Percentiles rank a stretch among this genome's conserved stretches.
Conservation (phyloP, 331 rosid species). For the Malus hybrid region DNA sequence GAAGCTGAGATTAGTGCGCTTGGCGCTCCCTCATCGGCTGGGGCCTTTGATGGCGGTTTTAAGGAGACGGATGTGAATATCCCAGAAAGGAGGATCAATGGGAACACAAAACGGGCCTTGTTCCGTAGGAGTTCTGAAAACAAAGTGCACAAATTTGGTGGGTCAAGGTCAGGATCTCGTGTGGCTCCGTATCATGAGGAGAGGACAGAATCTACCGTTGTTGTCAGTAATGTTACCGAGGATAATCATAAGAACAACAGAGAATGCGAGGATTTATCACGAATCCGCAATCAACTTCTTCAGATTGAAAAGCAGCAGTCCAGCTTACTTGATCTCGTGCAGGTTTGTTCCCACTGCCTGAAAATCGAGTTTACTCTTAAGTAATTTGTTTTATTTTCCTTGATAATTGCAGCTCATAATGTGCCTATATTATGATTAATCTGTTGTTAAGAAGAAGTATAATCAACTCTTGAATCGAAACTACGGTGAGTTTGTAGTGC, state of each 20-base stretch:
- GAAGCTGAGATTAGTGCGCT: slow-evolving; percentile 45
- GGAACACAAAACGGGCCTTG: slow-evolving; percentile 44
- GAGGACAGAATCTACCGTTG: slow-evolving; percentile 32
- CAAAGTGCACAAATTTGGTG: slow-evolving; percentile 45
- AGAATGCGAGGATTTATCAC: slow-evolving; percentile 67
- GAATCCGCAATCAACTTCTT: slow-evolving; percentile 75
- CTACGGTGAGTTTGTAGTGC: neutral
- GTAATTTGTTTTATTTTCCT: neutral
- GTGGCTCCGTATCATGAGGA: slow-evolving; percentile 80
- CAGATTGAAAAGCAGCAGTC: slow-evolving; percentile 96
- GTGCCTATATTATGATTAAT: neutral
- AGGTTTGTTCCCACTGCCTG: slow-evolving; percentile 53
- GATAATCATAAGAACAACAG: slow-evolving; percentile 41
- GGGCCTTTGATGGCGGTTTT: slow-evolving; percentile 24
- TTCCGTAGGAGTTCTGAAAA: slow-evolving; percentile 45
- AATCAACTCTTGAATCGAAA: slow-evolving; percentile 13
- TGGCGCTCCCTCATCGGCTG: slow-evolving; percentile 22
- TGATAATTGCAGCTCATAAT: neutral
- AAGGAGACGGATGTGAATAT: slow-evolving; percentile 41
- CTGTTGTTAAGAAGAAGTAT: neutral
- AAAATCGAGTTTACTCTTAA: neutral
- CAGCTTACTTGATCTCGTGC: slow-evolving; percentile 77
- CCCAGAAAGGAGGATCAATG: slow-evolving; percentile 33
- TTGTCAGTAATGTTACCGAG: slow-evolving; percentile 30
- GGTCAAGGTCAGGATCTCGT: slow-evolving; percentile 67